Evolutionary conservation across 2,329 filamentous ascomycete genomes (phyloP).

Genomic region (Hymenoscyphus infarciens): DNA sequence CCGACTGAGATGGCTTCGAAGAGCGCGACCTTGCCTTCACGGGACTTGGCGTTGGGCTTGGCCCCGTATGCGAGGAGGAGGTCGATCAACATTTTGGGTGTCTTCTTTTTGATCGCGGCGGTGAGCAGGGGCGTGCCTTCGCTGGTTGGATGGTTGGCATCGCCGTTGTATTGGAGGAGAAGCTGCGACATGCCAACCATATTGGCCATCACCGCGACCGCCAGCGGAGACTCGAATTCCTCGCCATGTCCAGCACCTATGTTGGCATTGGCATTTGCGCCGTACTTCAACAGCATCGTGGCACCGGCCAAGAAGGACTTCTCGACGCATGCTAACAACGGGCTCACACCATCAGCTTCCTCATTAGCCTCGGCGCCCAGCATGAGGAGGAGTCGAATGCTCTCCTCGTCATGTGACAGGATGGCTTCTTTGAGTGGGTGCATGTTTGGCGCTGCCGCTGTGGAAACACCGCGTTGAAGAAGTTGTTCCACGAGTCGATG

Average conservation of each 20-base stretch:
- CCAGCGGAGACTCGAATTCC: slow-evolving; percentile 53
- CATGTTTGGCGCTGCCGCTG: slow-evolving; percentile 45
- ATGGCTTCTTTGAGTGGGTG: slow-evolving; percentile 53
- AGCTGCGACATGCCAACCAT: slow-evolving; percentile 56
- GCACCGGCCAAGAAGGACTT: slow-evolving; percentile 54
- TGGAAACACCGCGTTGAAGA: slow-evolving; percentile 53
- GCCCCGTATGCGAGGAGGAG: slow-evolving; percentile 58
- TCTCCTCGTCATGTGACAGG: slow-evolving; percentile 48
- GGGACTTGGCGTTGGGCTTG: slow-evolving; percentile 56
- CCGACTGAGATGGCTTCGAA: slow-evolving; percentile 57
- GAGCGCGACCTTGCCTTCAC: slow-evolving; percentile 59
- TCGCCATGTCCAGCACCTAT: slow-evolving; percentile 42
- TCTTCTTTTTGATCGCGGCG: slow-evolving; percentile 56
- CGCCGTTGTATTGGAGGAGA: slow-evolving; percentile 58
- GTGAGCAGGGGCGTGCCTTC: slow-evolving; percentile 61
- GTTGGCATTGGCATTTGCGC: slow-evolving; percentile 57
- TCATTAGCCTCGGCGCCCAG: slow-evolving; percentile 57
- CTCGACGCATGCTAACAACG: slow-evolving; percentile 49
- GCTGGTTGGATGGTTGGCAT: slow-evolving; percentile 50
- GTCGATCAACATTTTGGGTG: slow-evolving; percentile 52
- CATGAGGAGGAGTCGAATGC: slow-evolving; percentile 51
- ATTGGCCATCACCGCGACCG: slow-evolving; percentile 47
- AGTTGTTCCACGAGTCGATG: slow-evolving; percentile 55
- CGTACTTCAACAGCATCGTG: slow-evolving; percentile 60
- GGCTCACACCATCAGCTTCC: slow-evolving; percentile 48